phyloP scores from a whole-genome alignment of 495 filamentous ascomycete species.

The Penicillium malachiteum region DNA sequence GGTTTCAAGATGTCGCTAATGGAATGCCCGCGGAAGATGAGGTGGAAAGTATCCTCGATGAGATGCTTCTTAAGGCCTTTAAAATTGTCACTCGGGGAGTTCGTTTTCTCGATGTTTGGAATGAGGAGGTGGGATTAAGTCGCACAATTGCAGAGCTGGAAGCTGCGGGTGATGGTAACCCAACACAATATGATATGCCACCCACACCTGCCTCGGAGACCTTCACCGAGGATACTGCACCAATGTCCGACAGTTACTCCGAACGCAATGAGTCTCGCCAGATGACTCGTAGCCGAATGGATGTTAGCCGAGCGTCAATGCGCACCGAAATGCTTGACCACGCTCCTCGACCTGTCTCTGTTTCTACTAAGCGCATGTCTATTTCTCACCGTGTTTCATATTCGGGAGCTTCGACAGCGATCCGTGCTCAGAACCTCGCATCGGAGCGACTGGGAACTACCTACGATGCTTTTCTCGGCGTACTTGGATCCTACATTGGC shows the following conservation, averaged over 20 bases:
- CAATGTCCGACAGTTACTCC: slow-evolving; percentile 20
- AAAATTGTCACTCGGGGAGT: slow-evolving; percentile 90
- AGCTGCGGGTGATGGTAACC: slow-evolving; percentile 20
- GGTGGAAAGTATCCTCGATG: slow-evolving; percentile 77
- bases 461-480: slow-evolving; percentile 85
- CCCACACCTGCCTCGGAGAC: slow-evolving; percentile 71
- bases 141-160: slow-evolving; percentile 62
- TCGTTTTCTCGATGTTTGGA: slow-evolving; percentile 86
- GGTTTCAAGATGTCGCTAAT: slow-evolving; percentile 64
- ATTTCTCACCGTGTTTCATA: slow-evolving; percentile 58
- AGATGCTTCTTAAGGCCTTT: slow-evolving; percentile 90
- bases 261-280: slow-evolving; percentile 38
- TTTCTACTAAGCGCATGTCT: slow-evolving; percentile 50
- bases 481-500: slow-evolving; percentile 88
- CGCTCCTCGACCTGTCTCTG: slow-evolving; percentile 32
- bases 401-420: slow-evolving; percentile 42
- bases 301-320: slow-evolving; percentile 38
- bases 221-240: slow-evolving; percentile 26
- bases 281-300: slow-evolving; percentile 39
- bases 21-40: slow-evolving; percentile 52
- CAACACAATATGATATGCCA: slow-evolving; percentile 47
- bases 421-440: slow-evolving; percentile 53
- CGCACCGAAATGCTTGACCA: slow-evolving; percentile 37
- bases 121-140: slow-evolving; percentile 67
- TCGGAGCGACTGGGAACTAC: slow-evolving; percentile 67